Evolutionary conservation across 75 land plant species (phyloP), one percentile per base, ranked within the genome.

Genomic region (Picea sitchensis): DNA sequence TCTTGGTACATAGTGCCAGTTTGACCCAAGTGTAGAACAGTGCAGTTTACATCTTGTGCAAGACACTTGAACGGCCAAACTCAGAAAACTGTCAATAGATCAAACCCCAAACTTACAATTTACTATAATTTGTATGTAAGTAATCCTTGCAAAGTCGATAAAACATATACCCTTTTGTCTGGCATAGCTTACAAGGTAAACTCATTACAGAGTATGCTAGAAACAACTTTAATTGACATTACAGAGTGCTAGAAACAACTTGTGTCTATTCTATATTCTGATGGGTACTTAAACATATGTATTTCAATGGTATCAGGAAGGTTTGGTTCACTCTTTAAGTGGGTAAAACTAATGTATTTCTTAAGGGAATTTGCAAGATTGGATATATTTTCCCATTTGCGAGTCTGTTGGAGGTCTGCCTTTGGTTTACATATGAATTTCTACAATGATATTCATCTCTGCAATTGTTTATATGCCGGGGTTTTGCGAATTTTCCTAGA

Each of bases 331-430:
- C 71, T 36, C 18, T 5, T 67, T 15, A 32, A 32, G 17, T 12
- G 1, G 30, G 62, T 60, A n/a, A 5, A 60, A 60, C 21, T 60
- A n/a, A 60, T n/a, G 6, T 60, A 60, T 18, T 20, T 18, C 17
- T 7, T 38, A 68, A 65, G 18, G 1, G 32, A 31, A 14, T 13
- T 4, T 65, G 1, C 65, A 64, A 26, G 65, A 3, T 65, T 21
- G 68, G 18, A 65, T 65, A 14, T 31, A 38, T 65, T 31, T 65
- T 17, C 38, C 36, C 9, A 51, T 36, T 67, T 15, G 47, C 4
- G 17, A 74, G 78, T 17, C 73, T 78, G 76, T 12, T 51, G 14
- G 38, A 59, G 11, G 26, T 78, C 76, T 78, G 32, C 26, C 14
- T 65, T 61, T 75, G 77, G 71, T n/a, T 14, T 7, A 20, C 38